These are phyloP conservation scores for Podospora pseudocomata DNA, from an alignment of 495 filamentous ascomycete species.

Conservation along the genomic window DNA sequence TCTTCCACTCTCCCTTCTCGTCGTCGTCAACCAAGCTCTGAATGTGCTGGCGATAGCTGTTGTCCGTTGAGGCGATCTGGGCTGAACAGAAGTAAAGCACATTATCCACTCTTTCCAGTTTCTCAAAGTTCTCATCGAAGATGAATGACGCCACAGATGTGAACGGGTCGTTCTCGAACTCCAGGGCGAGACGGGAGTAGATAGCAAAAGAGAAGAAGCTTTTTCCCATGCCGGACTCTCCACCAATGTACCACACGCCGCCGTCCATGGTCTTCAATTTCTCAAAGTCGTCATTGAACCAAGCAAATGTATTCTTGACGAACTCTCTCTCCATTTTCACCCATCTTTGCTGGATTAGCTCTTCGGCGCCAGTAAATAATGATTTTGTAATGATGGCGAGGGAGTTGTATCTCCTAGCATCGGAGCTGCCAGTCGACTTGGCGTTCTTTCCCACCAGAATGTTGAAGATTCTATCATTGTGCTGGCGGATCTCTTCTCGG, in stretches of 20 bases:
- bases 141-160: slow-evolving; percentile 8
- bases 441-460: slow-evolving; percentile 2
- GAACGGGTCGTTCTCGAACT: background rate
- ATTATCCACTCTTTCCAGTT: background rate
- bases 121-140: slow-evolving; percentile 6
- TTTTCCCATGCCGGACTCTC: slow-evolving; percentile 6
- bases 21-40: slow-evolving; percentile 4
- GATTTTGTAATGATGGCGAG: slow-evolving; percentile 9
- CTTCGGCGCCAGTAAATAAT: slow-evolving; percentile 4
- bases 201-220: slow-evolving; percentile 6
- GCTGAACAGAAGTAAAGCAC: slow-evolving; percentile 10
- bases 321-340: slow-evolving; percentile 7
- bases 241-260: background rate
- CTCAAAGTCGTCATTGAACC: background rate
- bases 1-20: background rate
- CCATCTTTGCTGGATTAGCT: slow-evolving; percentile 1
- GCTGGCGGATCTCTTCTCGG: slow-evolving; percentile 2
- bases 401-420: background rate
- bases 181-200: background rate
- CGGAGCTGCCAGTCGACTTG: background rate
- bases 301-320: slow-evolving; percentile 1
- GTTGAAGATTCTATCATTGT: slow-evolving; percentile 11
- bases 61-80: slow-evolving; percentile 1
- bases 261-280: slow-evolving; percentile 6
- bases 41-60: slow-evolving; percentile 9